Percentiles rank a stretch among this genome's conserved stretches.
phyloP scores from a whole-genome alignment of 768 basidiomycete species.

The Chalciporus piperatus region DNA sequence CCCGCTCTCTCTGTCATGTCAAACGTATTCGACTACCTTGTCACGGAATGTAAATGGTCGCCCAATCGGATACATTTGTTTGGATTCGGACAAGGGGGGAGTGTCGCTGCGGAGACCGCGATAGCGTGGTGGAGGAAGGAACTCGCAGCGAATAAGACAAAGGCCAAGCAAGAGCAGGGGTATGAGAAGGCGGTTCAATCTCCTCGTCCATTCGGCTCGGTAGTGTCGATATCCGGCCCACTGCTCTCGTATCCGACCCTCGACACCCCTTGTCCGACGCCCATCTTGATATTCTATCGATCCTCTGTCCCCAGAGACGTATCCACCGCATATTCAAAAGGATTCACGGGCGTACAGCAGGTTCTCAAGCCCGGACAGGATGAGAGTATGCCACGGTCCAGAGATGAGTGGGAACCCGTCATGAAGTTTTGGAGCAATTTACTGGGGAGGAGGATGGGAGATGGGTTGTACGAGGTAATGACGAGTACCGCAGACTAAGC shows the following conservation, averaged over 20 bases:
- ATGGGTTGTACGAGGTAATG: constrained; percentile 71
- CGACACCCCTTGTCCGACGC: constrained; percentile 51
- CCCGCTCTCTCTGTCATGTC: constrained; percentile 56
- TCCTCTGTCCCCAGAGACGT: constrained; percentile 43
- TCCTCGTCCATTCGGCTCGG: constrained; percentile 52
- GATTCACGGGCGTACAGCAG: constrained; percentile 50
- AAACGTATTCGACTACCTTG: constrained; percentile 55
- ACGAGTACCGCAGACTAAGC: constrained; percentile 26
- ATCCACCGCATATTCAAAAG: constrained; percentile 57
- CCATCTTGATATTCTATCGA: constrained; percentile 59
- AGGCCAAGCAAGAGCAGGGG: constrained; percentile 10
- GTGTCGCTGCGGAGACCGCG: constrained; percentile 66
- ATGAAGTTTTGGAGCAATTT: constrained; percentile 86
- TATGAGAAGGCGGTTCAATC: not conserved
- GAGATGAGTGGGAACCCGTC: constrained; percentile 77
- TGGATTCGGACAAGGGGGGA: constrained; percentile 87
- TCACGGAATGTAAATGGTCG: constrained; percentile 62
- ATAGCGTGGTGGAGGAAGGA: constrained; percentile 52
- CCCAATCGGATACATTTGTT: constrained; percentile 73
- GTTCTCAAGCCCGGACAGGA: constrained; percentile 39
- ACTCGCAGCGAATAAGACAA: constrained; percentile 9
- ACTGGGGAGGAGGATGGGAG: constrained; percentile 52
- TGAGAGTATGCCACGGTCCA: constrained; percentile 73
- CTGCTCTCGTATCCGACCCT: constrained; percentile 76
- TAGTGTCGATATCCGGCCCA: constrained; percentile 69